Evolutionary conservation across 208 protist genomes (phyloP).

Genomic region (Trypanosoma melophagium): DNA sequence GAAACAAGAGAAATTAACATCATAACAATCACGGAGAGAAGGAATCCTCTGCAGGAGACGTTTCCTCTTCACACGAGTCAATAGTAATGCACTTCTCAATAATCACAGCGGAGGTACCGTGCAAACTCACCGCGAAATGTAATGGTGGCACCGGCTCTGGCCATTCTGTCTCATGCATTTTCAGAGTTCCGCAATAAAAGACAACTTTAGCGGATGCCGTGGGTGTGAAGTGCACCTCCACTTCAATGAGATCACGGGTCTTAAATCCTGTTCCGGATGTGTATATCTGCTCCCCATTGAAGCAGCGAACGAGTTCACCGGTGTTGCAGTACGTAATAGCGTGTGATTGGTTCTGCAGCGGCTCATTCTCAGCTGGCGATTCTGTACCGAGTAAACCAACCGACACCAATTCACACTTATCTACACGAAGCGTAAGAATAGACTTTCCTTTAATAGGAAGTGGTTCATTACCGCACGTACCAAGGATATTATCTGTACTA

Average conservation of each 20-base stretch:
- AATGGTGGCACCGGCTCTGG: constrained; percentile 68
- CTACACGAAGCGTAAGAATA: constrained; percentile 63
- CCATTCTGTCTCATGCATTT: constrained; percentile 58
- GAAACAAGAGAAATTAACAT: no score
- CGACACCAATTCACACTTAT: constrained; percentile 73
- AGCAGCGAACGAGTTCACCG: constrained; percentile 54
- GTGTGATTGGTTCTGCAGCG: constrained; percentile 51
- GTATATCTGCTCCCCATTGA: constrained; percentile 30
- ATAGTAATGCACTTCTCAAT: constrained; percentile 35
- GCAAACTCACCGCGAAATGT: constrained; percentile 83
- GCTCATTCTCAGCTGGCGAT: constrained; percentile 40
- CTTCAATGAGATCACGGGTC: constrained; percentile 51
- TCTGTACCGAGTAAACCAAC: constrained; percentile 68
- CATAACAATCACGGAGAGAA: no score
- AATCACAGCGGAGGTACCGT: constrained; percentile 64
- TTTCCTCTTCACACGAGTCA: constrained; percentile 5
- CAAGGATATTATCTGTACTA: constrained; percentile 75
- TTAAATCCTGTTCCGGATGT: constrained; percentile 47
- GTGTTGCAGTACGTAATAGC: constrained; percentile 79
- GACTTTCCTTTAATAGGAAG: constrained; percentile 46
- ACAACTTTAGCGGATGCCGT: constrained; percentile 12
- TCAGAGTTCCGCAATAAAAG: constrained; percentile 21
- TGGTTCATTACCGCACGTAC: constrained; percentile 69
- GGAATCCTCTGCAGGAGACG: neutral
- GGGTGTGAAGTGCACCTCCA: constrained; percentile 46